A percentile compares a stretch with the other conserved stretches of the same genome.
Evolutionary conservation across 148 eudicot species (phyloP).

Genomic region (Spergularia bocconei): DNA sequence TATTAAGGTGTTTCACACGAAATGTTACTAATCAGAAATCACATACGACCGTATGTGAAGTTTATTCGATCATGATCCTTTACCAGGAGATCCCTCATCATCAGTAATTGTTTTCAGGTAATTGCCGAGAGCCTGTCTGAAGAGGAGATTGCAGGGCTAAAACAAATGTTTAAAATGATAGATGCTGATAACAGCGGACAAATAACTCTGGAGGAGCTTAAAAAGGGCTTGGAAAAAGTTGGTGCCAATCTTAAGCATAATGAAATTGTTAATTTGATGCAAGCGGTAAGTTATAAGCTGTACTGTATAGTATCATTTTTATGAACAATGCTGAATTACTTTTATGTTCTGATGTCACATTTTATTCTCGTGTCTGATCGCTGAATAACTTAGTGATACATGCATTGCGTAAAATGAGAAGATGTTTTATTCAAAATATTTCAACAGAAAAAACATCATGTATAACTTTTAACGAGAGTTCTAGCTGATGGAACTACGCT

Average conservation of each 20-base stretch:
- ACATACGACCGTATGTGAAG: background rate
- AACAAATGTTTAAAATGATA: conserved; percentile 78
- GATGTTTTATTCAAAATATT: too few species aligned
- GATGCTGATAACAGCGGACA: conserved; percentile 71
- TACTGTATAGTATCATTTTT: background rate
- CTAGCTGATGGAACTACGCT: too few species aligned
- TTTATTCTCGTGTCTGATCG: background rate
- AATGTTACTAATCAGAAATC: background rate
- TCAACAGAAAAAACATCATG: too few species aligned
- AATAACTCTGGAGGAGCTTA: conserved; percentile 73
- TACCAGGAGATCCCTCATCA: background rate
- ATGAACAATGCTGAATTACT: background rate
- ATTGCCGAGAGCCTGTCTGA: conserved; percentile 76
- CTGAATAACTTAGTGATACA: background rate
- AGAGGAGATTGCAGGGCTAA: conserved; percentile 76
- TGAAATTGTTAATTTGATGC: conserved; percentile 58
- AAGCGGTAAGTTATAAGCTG: conserved; percentile 52
- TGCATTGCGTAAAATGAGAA: too few species aligned
- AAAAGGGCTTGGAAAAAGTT: conserved; percentile 63
- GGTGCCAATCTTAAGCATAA: conserved; percentile 67
- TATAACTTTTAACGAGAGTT: too few species aligned
- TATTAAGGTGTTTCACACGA: background rate
- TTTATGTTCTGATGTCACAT: background rate
- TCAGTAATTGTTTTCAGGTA: conserved; percentile 34
- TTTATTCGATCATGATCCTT: background rate